Base-by-base conservation (phyloP, 106 monocot species). In the Phalaenopsis aphrodite region DNA sequence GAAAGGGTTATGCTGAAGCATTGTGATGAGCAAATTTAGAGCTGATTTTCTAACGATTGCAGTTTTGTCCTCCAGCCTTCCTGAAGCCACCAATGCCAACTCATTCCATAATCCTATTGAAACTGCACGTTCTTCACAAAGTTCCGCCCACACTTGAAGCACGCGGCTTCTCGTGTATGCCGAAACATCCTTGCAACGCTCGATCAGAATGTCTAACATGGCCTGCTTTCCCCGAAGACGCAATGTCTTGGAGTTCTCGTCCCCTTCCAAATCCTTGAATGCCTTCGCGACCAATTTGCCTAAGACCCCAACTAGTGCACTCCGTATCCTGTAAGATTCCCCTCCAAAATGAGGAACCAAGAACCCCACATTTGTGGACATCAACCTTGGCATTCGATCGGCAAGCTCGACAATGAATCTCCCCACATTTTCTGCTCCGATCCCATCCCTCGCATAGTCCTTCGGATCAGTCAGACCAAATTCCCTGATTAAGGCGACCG, bases 1-100 rank as follows among this genome's bases (percentile, higher is more conserved):
- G 79, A 99, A 99, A 52, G 99, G 99, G 72, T 99, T 99, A 41
- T 99, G 90, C 77, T 99, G 99, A 69, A 99, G 78, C 93, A 99
- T 91, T 8, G 89, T 91, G 43, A 94, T 93, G 37, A 99, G 93
- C 69, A 99, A 75, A 83, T 88, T 85, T 56, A 99, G 76, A 55
- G 99, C 95, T 61, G 99, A 95, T 81, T 99, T 99, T 72, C 99
- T 92, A 72, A 99, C 99, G 11, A 95, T 85, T 19, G 99, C 88
- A 85, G 87, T 90, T 80, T 99, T 99, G 75, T 99, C 99, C 84
- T 93, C 99, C 91, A 99, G 76, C 80, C 99, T 85, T 42, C 99
- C 99, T 18, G 92, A 83, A 83, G 99, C 99, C 41, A 94, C 74
- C 11, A 56, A 77, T 45, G 95, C 99, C 79, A 99, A 89, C 87